Conservation (phyloP, 345 rosid genomes). For the Pistacia vera region DNA sequence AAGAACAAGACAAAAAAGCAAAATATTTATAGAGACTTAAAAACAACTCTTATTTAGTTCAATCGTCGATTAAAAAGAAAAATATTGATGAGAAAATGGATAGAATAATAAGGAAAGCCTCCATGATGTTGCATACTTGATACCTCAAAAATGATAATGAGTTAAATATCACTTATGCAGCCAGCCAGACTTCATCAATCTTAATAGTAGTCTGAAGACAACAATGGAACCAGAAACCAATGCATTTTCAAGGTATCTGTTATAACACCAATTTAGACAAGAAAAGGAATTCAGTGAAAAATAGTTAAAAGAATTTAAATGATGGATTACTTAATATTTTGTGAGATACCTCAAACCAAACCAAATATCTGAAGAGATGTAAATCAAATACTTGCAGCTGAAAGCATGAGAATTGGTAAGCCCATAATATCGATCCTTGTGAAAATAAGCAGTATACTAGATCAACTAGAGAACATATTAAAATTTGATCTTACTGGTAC, state of each 20-base stretch:
- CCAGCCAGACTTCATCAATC: too few species aligned
- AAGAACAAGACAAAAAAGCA: too few species aligned
- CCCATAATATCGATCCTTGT: background rate
- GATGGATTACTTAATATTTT: background rate
- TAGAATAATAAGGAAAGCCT: background rate
- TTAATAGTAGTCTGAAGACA: too few species aligned
- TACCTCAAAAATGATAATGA: too few species aligned
- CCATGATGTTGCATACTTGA: too few species aligned
- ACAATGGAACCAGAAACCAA: too few species aligned
- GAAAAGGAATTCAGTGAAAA: background rate
- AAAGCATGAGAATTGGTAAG: constrained; percentile 2
- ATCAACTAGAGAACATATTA: background rate
- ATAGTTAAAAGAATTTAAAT: background rate
- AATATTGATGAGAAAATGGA: background rate
- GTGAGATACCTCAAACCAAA: too few species aligned
- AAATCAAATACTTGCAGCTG: background rate
- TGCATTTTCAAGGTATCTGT: too few species aligned
- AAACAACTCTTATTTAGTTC: background rate
- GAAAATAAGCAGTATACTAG: background rate
- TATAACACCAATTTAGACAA: background rate
- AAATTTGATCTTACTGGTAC: background rate
- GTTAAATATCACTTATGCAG: too few species aligned
- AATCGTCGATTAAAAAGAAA: background rate
- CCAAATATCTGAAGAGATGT: too few species aligned
- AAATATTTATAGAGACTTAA: background rate